A percentile compares a stretch with the other conserved stretches of the same genome.
These are phyloP conservation scores for Drechslera avenae DNA, from an alignment of 2,329 filamentous ascomycete species.

Conservation along the genomic window DNA sequence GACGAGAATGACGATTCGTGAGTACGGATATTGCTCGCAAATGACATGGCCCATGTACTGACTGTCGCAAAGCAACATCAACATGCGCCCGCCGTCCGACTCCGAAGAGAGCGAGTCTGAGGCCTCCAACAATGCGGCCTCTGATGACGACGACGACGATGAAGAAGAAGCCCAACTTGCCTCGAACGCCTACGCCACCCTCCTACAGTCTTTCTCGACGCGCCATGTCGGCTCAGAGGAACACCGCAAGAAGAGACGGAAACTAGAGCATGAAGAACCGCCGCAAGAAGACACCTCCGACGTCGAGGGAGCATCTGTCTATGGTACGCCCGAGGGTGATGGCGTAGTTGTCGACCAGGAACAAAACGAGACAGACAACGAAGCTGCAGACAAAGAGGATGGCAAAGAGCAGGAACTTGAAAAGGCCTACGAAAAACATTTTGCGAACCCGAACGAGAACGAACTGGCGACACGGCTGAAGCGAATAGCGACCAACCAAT, in stretches of 20 bases:
- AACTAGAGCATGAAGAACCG: constrained; percentile 47
- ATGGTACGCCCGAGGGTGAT: not conserved
- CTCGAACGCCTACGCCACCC: constrained; percentile 58
- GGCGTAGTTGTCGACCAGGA: constrained; percentile 8
- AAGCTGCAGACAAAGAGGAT: constrained; percentile 47
- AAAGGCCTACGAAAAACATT: constrained; percentile 84
- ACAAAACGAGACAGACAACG: constrained; percentile 9
- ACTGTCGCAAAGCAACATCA: constrained; percentile 21
- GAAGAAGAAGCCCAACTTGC: constrained; percentile 32
- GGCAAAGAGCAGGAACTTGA: constrained; percentile 24
- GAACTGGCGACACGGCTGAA: constrained; percentile 60
- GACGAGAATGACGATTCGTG: constrained; percentile 40
- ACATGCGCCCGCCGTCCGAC: constrained; percentile 26
- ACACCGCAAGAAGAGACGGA: constrained; percentile 60
- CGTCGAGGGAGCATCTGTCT: constrained; percentile 14
- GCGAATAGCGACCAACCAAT: constrained; percentile 55
- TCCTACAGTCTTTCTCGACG: constrained; percentile 59
- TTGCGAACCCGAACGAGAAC: constrained; percentile 69
- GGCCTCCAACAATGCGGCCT: constrained; percentile 25
- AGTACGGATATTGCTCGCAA: constrained; percentile 24
- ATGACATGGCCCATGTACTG: constrained; percentile 11
- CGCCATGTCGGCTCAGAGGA: constrained; percentile 46
- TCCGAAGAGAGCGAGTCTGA: constrained; percentile 25
- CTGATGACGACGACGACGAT: constrained; percentile 34
- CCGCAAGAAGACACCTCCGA: not conserved